These are phyloP conservation scores for Saturnispora besseyi DNA, from an alignment of 805 yeast genomes.

Conservation along the genomic window DNA sequence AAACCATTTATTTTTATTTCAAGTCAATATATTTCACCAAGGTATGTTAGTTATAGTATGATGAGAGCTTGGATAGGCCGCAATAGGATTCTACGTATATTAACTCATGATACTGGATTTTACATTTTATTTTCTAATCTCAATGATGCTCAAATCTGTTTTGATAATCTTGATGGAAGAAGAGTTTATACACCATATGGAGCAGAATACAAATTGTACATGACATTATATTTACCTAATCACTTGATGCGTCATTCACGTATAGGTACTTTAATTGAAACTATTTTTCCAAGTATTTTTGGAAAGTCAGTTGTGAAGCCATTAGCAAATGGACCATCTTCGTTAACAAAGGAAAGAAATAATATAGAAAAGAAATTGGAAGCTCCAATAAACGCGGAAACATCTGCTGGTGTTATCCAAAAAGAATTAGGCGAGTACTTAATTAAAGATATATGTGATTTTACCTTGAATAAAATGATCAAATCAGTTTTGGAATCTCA, in stretches of 20 bases:
- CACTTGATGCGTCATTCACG: slow-evolving; percentile 25
- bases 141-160: slow-evolving; percentile 52
- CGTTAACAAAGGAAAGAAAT: background rate
- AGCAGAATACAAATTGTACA: slow-evolving; percentile 38
- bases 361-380: background rate
- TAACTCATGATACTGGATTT: slow-evolving; percentile 58
- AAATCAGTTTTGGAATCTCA: slow-evolving; percentile 51
- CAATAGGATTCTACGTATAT: slow-evolving; percentile 58
- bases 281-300: slow-evolving; percentile 2
- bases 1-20: slow-evolving; percentile 51
- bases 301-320: background rate
- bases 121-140: slow-evolving; percentile 59
- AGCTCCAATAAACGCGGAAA: slow-evolving; percentile 35
- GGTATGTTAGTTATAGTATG: slow-evolving; percentile 43
- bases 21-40: slow-evolving; percentile 40
- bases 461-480: slow-evolving; percentile 61
- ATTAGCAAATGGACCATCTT: background rate
- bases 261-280: slow-evolving; percentile 20
- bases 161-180: slow-evolving; percentile 50
- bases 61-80: slow-evolving; percentile 48
- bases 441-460: slow-evolving; percentile 63
- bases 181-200: slow-evolving; percentile 24
- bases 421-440: slow-evolving; percentile 58
- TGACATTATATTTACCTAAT: slow-evolving; percentile 51
- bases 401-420: slow-evolving; percentile 48